Conservation (phyloP, 176 grass and related monocot species). For the Phoenix dactylifera region DNA sequence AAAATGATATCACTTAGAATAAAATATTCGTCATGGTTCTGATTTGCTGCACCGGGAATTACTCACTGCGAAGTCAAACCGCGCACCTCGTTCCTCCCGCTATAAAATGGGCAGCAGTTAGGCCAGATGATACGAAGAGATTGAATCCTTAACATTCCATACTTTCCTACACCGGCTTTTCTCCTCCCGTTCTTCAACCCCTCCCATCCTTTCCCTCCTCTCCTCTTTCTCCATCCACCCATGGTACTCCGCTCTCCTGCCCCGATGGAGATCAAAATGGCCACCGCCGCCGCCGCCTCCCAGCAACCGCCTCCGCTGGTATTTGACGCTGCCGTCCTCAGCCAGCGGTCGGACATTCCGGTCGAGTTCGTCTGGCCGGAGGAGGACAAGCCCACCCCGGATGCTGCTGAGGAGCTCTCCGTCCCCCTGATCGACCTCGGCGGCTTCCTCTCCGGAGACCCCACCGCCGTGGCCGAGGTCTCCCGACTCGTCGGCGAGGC, state of each 20-base stretch:
- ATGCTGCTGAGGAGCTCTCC: constrained; percentile 37
- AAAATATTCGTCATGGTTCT: too few relatives aligned
- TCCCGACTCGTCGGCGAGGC: constrained; percentile 30
- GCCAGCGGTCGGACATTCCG: constrained; percentile 37
- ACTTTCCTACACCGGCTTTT: not conserved
- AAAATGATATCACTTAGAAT: too few relatives aligned
- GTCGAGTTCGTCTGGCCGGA: constrained; percentile 74
- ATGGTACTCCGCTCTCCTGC: too few relatives aligned
- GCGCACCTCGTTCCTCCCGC: too few relatives aligned
- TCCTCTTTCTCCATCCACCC: not conserved
- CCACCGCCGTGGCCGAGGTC: constrained; percentile 7
- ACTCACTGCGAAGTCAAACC: too few relatives aligned
- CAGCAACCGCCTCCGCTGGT: constrained; percentile 11
- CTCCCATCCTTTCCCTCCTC: not conserved
- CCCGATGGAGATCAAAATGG: too few relatives aligned
- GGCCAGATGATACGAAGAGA: not conserved
- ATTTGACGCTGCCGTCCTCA: constrained; percentile 63
- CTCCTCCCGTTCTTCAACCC: not conserved
- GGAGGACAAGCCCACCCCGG: constrained; percentile 50
- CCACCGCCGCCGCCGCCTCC: too few relatives aligned
- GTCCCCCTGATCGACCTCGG: constrained; percentile 79
- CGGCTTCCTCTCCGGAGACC: constrained; percentile 30
- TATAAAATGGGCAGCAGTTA: not conserved
- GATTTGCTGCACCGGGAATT: too few relatives aligned
- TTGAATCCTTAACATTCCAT: not conserved